Evolutionary conservation across 768 basidiomycete genomes (phyloP).

Genomic region (Russula earlei): DNA sequence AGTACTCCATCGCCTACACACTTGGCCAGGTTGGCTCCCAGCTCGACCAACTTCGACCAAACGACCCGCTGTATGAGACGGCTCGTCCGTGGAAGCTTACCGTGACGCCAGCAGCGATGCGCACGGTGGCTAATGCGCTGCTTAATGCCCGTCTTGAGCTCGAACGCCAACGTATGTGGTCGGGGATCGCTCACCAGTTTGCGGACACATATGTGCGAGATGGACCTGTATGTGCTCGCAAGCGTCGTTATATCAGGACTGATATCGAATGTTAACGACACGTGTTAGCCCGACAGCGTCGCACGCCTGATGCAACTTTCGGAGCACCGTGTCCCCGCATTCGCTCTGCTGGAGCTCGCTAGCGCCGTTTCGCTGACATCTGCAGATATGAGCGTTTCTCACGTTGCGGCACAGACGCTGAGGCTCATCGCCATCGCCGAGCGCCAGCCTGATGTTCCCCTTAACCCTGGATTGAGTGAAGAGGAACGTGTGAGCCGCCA

Average conservation of each 20-base stretch:
- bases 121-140: constrained; percentile 48
- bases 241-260: background rate
- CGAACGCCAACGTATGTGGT: constrained; percentile 61
- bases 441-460: constrained; percentile 47
- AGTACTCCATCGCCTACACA: constrained; percentile 47
- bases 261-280: background rate
- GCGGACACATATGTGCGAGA: constrained; percentile 39
- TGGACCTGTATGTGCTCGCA: constrained; percentile 4
- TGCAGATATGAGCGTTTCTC: constrained; percentile 54
- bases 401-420: constrained; percentile 57
- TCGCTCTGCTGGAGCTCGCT: constrained; percentile 62
- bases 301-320: constrained; percentile 43
- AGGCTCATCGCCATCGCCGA: constrained; percentile 62
- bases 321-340: constrained; percentile 46
- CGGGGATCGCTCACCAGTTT: constrained; percentile 40
- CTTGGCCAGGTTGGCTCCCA: constrained; percentile 37
- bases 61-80: constrained; percentile 30
- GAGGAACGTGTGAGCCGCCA: constrained; percentile 61
- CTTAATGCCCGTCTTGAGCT: constrained; percentile 49
- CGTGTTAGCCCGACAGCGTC: constrained; percentile 26
- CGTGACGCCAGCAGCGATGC: constrained; percentile 24
- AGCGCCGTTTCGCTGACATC: constrained; percentile 66
- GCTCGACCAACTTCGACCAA: constrained; percentile 35
- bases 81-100: constrained; percentile 38
- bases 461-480: constrained; percentile 40